Evolutionary conservation across 192 early-diverging fungal species (phyloP).

Genomic region (Chytriomyces sp.): DNA sequence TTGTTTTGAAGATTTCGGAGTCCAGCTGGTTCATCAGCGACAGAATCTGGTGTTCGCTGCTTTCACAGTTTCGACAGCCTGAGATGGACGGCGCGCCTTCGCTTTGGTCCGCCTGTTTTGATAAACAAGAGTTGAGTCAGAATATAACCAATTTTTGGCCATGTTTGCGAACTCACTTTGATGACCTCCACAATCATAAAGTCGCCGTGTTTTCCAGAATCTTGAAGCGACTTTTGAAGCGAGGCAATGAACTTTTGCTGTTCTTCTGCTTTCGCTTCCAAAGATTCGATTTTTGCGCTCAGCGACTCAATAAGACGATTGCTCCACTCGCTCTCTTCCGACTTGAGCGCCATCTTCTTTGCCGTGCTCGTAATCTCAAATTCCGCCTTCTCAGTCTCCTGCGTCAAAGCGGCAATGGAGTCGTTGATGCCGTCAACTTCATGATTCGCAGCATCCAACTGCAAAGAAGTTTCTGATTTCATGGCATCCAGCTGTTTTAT

Average conservation of each 20-base stretch:
- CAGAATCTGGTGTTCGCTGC: neutral
- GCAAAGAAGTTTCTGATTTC: neutral
- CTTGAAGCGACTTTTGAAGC: neutral
- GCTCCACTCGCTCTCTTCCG: slow-evolving; percentile 1
- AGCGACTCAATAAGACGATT: neutral
- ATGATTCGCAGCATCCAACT: neutral
- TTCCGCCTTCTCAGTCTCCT: neutral
- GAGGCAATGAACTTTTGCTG: neutral
- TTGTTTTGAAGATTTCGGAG: slow-evolving; percentile 1
- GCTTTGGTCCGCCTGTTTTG: no score
- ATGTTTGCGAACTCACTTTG: neutral
- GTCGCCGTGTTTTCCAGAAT: neutral
- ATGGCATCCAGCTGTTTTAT: neutral
- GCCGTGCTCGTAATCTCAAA: neutral
- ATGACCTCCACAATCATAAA: neutral
- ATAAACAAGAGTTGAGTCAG: no score
- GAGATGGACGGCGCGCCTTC: neutral
- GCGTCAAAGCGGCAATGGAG: neutral
- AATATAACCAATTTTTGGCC: no score
- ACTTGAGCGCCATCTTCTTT: neutral
- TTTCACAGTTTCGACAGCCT: slow-evolving; percentile 11
- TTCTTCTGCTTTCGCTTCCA: neutral
- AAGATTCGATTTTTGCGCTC: slow-evolving; percentile 5
- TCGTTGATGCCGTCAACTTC: slow-evolving; percentile 3
- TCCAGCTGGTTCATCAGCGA: neutral